Evolutionary conservation across 164 flowering plant species (phyloP).

Genomic region (Vitis riparia): DNA sequence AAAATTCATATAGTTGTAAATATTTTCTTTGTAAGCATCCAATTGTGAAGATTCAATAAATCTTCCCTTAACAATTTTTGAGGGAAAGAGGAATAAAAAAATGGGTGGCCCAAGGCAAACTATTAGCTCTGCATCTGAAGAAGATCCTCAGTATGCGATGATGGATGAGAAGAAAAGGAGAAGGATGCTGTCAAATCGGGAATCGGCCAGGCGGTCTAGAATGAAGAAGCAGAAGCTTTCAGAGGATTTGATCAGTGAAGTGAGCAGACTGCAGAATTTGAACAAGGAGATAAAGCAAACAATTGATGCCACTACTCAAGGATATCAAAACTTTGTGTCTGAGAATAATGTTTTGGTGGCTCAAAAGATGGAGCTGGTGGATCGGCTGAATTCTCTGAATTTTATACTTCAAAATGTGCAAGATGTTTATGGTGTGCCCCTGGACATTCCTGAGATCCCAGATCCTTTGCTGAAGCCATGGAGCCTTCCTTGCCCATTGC

Average conservation of each 20-base stretch:
- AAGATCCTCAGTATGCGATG: neutral
- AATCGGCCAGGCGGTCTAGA: neutral
- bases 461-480: neutral
- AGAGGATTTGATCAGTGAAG: neutral
- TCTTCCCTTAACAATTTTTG: no score
- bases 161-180: slow-evolving; percentile 2
- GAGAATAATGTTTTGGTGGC: neutral
- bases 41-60: neutral
- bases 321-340: neutral
- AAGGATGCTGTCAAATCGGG: neutral
- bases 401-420: neutral
- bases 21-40: neutral
- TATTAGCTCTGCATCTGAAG: neutral
- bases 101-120: neutral
- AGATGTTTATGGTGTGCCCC: neutral
- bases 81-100: neutral
- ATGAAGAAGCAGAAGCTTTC: slow-evolving; percentile 1
- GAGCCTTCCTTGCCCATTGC: neutral
- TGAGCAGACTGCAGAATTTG: neutral
- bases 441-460: slow-evolving; percentile 5
- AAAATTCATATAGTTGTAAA: neutral
- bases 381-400: neutral
- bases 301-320: neutral
- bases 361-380: neutral
- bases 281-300: neutral